Evolutionary conservation across 306 rosid species (phyloP).

Genomic region (Medicago arabica): DNA sequence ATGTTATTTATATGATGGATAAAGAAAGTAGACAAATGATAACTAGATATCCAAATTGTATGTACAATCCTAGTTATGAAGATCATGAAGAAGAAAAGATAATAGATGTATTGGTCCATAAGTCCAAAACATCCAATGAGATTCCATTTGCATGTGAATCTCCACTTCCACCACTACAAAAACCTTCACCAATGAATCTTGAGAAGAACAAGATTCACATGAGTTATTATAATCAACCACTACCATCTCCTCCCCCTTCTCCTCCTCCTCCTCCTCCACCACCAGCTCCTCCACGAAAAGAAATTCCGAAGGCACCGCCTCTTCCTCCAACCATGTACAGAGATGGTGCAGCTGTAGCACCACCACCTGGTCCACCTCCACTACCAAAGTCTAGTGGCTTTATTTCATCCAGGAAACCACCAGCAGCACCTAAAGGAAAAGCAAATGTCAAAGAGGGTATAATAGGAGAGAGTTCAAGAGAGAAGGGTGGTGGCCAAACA

Average conservation of each 20-base stretch:
- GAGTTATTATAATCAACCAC: conserved; percentile 27
- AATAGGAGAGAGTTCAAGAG: conserved; percentile 48
- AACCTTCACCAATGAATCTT: conserved; percentile 40
- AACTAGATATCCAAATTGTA: conserved; percentile 44
- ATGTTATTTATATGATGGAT: conserved; percentile 54
- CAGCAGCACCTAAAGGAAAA: conserved; percentile 51
- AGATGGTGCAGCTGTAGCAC: too few relatives aligned
- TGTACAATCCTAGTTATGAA: conserved; percentile 61
- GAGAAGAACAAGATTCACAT: conserved; percentile 38
- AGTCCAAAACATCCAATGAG: conserved; percentile 29
- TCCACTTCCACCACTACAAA: conserved; percentile 37
- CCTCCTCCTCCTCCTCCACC: conserved; percentile 17
- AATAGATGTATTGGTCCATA: conserved; percentile 49
- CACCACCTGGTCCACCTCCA: conserved; percentile 49
- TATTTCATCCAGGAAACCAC: conserved; percentile 53
- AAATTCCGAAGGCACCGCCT: conserved; percentile 39
- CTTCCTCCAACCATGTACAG: not conserved
- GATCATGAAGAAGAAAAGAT: conserved; percentile 52
- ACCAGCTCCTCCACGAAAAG: not conserved
- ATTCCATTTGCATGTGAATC: conserved; percentile 24
- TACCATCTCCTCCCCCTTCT: conserved; percentile 8
- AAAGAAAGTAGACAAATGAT: conserved; percentile 51
- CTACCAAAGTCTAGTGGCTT: conserved; percentile 45
- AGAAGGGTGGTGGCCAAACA: conserved; percentile 41
- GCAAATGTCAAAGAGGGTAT: conserved; percentile 40